Evolutionary conservation across 768 basidiomycete species (phyloP), one percentile per base, ranked within the genome.

Genomic region (Podaxis rugospora): DNA sequence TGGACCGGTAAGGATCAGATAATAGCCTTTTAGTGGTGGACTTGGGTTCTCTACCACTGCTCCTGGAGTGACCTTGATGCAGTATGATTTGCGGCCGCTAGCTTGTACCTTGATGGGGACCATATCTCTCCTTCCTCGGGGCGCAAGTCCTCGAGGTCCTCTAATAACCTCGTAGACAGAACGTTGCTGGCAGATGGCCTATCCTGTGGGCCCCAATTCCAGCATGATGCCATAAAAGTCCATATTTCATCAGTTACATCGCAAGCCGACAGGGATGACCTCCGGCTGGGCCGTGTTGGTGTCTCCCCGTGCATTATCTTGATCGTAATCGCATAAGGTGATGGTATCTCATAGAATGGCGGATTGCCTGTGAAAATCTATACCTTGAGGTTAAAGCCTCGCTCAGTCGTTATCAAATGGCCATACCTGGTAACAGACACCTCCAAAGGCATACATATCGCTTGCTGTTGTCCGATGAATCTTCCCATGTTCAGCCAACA

Each of bases 311-410:
- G 36, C 7, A 47, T 46, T 2, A 57, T 47, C 35, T 46, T 47
- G 27, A 23, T 2, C 16, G 47, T 4, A 18, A 57, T 14, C 6
- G 44, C 37, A 42, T 55, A 55, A 23, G 27, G 44, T 4, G 55
- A 62, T 2, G 4, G 16, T n/a, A 44, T 6, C 32, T 69, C 63
- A 49, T 60, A 59, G 47, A 69, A 71, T 7, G 70, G 70, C 10
- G 66, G 39, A 4, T 62, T 59, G 11, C 65, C 67, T 27, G 63
- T 64, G 28, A 61, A 57, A 36, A 61, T 50, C 63, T 64, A 21
- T 11, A 13, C n/a, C 32, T 5, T 16, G 28, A 7, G 18, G 42
- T n/a, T 32, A 23, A 18, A 28, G 3, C 16, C 16, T 44, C 16
- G 14, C 42, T 6, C 14, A 6, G 16, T 18, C 16, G 16, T 6